Evolutionary conservation across 2,329 filamentous ascomycete species (phyloP), one percentile per base, ranked within the genome.

Genomic region (Akanthomyces lecanii): DNA sequence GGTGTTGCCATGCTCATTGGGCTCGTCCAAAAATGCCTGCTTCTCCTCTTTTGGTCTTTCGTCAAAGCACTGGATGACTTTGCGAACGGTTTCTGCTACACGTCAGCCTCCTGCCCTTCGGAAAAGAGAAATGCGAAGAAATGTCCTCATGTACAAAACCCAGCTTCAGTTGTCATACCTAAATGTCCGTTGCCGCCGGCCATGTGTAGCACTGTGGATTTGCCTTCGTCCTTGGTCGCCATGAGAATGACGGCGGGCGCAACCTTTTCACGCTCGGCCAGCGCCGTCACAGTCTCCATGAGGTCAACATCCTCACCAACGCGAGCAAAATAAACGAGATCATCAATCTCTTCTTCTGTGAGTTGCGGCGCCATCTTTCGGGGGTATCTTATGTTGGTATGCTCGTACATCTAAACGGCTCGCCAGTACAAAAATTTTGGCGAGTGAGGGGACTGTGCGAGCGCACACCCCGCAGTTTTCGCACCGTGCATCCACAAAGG

Each of bases 141-240:
- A 55, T 23, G n/a, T 53, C 4, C 1, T 12, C 5, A 0, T 8
- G 42, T 33, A 1, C 14, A 1, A 8, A 11, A 2, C 10, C 12
- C 1, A 5, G n/a, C 0, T 36, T 2, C 11, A 10, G 28, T 28
- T 11, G 5, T 62, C 79, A 70, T 82, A 93, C 92, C 89, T 65
- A 85, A 71, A 72, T 97, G 89, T 1, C 94, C 94, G 73, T 99
- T 99, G 30, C 91, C 95, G 28, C 91, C 88, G 8, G 93, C 92
- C 85, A 96, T 97, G 77, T 99, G 95, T 71, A 98, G 76, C 53
- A 89, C 89, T 66, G 92, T 96, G 63, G 91, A 90, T 67, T 88
- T 90, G 68, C 88, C 84, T 48, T 86, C 82, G 72, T 97, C 92
- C 67, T 87, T 85, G 28, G 90, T 89, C 16, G 85, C 84, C 56